A percentile compares a stretch with the other conserved stretches of the same genome.
These are phyloP conservation scores for Septoria petroselini DNA, from an alignment of 2,329 filamentous ascomycete genomes.

Conservation along the genomic window DNA sequence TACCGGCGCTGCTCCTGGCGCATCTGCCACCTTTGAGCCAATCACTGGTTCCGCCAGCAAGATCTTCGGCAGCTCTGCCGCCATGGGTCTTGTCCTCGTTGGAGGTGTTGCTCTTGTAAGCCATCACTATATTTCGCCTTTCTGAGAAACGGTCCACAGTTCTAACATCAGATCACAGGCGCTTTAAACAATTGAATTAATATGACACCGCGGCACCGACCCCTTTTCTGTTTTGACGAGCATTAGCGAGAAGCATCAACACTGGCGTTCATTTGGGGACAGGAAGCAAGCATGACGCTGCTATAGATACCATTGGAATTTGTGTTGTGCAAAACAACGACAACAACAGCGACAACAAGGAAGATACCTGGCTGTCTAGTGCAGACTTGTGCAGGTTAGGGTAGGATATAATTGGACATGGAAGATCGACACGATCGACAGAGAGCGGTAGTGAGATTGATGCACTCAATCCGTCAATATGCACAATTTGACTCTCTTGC, in stretches of 20 bases:
- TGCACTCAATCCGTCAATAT: no score
- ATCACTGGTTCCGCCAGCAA: constrained; percentile 10
- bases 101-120: constrained; percentile 21
- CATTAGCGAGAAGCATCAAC: neutral
- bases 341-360: no score
- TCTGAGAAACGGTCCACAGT: no score
- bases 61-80: constrained; percentile 14
- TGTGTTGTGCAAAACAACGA: neutral
- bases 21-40: constrained; percentile 12
- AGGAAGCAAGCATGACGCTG: neutral
- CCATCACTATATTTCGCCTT: neutral
- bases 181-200: neutral
- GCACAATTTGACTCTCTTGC: no score
- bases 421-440: neutral
- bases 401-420: neutral
- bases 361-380: neutral
- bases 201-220: neutral
- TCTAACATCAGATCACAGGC: neutral
- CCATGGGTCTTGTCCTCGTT: constrained; percentile 19
- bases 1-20: constrained; percentile 12
- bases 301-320: neutral
- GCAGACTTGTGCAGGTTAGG: neutral
- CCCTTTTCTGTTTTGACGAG: constrained; percentile 3
- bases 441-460: no score
- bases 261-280: neutral